Base-by-base conservation (phyloP, 2,329 filamentous ascomycete species). In the Rhytidhysteron rufulum region DNA sequence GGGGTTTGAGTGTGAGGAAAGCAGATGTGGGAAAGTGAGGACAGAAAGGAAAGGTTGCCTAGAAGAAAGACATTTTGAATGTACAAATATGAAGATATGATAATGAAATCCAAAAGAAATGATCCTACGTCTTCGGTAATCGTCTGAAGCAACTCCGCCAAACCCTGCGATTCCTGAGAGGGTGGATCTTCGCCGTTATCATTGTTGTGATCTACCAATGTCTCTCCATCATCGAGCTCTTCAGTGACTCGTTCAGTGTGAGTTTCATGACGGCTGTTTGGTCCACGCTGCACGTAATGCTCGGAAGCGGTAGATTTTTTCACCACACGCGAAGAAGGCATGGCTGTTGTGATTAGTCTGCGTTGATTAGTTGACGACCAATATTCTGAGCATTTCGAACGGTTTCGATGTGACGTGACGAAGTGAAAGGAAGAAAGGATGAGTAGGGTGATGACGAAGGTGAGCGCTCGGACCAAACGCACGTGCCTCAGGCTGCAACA, bases 271-370 rank as follows among this genome's bases (percentile, higher is more conserved):
- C 36, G 24, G 20, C 45, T 41, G 35, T 43, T 10, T 16, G 19
- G 16, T 24, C 17, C 39, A 33, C 46, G 52, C 11, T 42, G 39
- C 9, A 32, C 35, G 17, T 15, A 30, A 21, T 45, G 37, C 17
- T 40, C 27, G 20, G 31, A 30, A 7, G 34, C 43, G 20, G 31
- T 49, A 15, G 44, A 38, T 39, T 42, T 47, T 36, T 44, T 54
- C 20, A 37, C 44, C 18, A 21, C 34, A 22, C 37, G 44, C 21
- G 40, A 41, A 21, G 47, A 46, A 9, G 45, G 24, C 55, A 56
- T 59, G 44, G 32, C 27, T 44, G 19, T 22, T 17, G 30, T 13
- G 17, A 31, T 47, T 43, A 43, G 52, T 50, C 42, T 36, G 46
- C n/a, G 42, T 5, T 9, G 2, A 15, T 58, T 49, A 55, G 48